Evolutionary conservation across 495 filamentous ascomycete genomes (phyloP), one percentile per base, ranked within the genome.

Genomic region (Daldinia concentrica): DNA sequence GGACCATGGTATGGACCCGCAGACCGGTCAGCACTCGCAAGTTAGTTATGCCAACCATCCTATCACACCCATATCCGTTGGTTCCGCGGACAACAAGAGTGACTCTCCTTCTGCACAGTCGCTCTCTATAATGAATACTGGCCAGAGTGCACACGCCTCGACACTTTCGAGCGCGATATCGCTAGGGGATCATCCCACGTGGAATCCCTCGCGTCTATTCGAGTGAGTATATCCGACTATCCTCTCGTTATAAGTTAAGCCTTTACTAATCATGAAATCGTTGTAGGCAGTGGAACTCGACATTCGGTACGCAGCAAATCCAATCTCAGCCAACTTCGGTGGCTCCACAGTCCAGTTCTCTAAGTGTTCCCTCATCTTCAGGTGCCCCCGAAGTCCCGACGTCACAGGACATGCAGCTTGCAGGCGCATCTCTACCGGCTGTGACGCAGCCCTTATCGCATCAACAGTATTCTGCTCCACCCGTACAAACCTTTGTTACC

Each of bases 171-270:
- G 80, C 71, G 82, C 81, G 37, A 80, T 89, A 64, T 83, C 88
- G 17, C 82, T 93, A 71, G 84, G 88, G 43, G 92, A 95, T 63
- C 85, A 88, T 50, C 85, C 87, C 43, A 86, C 85, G 54, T 99
- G 95, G 95, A 97, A 99, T 78, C 95, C 95, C 3, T 89, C 93
- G 30, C 88, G 91, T 58, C 92, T 99, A 72, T 97, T 99, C 84
- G 92, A 95, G 93, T 98, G 87, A 86, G 93, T 86, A 30, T 15
- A 37, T 45, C 3, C 36, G 30, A 14, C 43, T 22, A 1, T 50
- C 22, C 15, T 9, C 39, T 24, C 2, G 1, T 51, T 8, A 27
- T 11, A 19, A 12, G 6, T 12, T 9, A 17, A 3, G 14, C 32
- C 41, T 24, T 36, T 73, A 61, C 76, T 84, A 69, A 85, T 73